phyloP scores from a whole-genome alignment of 805 yeast species.

The Ogataea parapolymorpha region DNA sequence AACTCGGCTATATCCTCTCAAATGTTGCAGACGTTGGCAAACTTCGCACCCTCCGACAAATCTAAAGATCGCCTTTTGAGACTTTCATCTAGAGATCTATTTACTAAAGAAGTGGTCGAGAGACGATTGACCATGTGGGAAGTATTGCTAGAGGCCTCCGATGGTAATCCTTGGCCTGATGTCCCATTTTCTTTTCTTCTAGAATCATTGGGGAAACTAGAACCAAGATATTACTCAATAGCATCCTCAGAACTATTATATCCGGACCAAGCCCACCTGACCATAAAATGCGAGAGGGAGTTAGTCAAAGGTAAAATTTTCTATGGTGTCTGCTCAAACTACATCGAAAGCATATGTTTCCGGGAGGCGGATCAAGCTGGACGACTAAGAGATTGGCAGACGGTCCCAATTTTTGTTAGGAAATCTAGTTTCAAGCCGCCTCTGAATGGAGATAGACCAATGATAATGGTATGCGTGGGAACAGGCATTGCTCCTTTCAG shows the following conservation, averaged over 20 bases:
- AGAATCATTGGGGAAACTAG: conserved; percentile 72
- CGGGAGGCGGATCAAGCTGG: background rate
- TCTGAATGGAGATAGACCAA: conserved; percentile 67
- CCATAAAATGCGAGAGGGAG: conserved; percentile 76
- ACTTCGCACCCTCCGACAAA: conserved; percentile 67
- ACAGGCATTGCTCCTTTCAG: conserved; percentile 97
- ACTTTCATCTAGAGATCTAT: conserved; percentile 40
- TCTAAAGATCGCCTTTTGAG: conserved; percentile 43
- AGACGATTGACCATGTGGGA: conserved; percentile 65
- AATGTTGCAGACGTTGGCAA: conserved; percentile 59
- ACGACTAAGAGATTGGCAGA: conserved; percentile 33
- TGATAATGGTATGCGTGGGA: conserved; percentile 94
- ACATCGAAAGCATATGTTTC: conserved; percentile 60
- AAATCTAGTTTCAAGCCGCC: conserved; percentile 90
- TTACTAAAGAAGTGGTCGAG: conserved; percentile 45
- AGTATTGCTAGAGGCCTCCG: conserved; percentile 55
- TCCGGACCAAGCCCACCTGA: conserved; percentile 64
- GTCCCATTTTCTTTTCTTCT: conserved; percentile 81
- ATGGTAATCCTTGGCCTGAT: conserved; percentile 56
- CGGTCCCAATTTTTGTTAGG: conserved; percentile 76
- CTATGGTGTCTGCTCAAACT: conserved; percentile 83
- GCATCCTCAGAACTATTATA: conserved; percentile 68
- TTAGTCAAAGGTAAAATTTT: conserved; percentile 32
- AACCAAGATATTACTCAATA: conserved; percentile 90
- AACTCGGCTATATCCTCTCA: conserved; percentile 85